phyloP scores from a whole-genome alignment of 768 basidiomycete genomes.

The Boletellus sp. region DNA sequence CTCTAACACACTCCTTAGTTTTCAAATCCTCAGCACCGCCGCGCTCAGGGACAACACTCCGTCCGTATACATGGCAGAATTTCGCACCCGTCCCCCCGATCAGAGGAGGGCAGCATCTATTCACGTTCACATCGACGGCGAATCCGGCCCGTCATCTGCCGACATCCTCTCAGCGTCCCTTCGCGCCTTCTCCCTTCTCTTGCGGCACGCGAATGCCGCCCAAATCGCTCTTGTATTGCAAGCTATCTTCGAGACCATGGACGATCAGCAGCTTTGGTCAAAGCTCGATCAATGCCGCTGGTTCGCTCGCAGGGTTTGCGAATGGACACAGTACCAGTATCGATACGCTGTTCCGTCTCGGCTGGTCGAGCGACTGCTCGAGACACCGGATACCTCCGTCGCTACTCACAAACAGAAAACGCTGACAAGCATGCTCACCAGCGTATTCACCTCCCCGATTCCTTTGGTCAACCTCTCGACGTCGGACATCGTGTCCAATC shows the following conservation, averaged over 20 bases:
- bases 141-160: conserved; percentile 69
- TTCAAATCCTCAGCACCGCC: conserved; percentile 41
- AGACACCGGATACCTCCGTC: conserved; percentile 51
- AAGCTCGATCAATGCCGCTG: conserved; percentile 74
- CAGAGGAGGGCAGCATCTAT: conserved; percentile 88
- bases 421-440: conserved; percentile 73
- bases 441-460: conserved; percentile 77
- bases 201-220: conserved; percentile 70
- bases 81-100: conserved; percentile 70
- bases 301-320: conserved; percentile 72
- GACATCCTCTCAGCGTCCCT: conserved; percentile 78
- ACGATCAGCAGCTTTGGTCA: conserved; percentile 59
- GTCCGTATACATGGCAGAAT: conserved; percentile 81
- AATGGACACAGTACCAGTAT: conserved; percentile 92
- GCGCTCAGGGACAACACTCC: conserved; percentile 65
- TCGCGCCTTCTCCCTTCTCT: conserved; percentile 63
- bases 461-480: conserved; percentile 89
- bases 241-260: conserved; percentile 66
- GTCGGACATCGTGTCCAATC: conserved; percentile 79
- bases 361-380: conserved; percentile 72
- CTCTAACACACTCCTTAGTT: background rate
- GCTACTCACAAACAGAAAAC: conserved; percentile 53
- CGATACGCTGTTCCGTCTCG: conserved; percentile 86
- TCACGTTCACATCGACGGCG: conserved; percentile 84
- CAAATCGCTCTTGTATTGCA: conserved; percentile 75